Evolutionary conservation across 208 protist genomes (phyloP), one percentile per base, ranked within the genome.

Genomic region (Jaenimonas drosophilae): DNA sequence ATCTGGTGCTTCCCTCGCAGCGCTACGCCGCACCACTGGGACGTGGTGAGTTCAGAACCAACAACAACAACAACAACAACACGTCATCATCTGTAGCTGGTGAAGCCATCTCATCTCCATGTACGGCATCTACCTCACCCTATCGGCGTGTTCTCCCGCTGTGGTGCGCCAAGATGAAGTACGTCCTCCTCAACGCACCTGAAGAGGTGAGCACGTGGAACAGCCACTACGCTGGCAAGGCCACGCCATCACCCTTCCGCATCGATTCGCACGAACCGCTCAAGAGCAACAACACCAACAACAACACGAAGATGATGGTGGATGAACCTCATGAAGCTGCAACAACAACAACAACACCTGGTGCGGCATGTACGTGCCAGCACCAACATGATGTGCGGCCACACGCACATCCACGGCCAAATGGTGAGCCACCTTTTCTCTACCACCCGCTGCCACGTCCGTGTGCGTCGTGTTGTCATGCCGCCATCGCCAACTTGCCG

Each of bases 151-250:
- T 62, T 30, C 51, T 63, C 3, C 61, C 56, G 12, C 38, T 70
- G 41, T 37, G 57, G 4, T 50, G 66, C 38, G 41, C 54, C 12
- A 45, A 64, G 45, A 34, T 59, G 24, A 39, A 49, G 21, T 76
- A 71, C 38, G 58, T 68, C 36, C 54, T 50, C 3, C 54, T 46
- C 16, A 76, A 76, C 34, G 19, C 57, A 31, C 6, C 52, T 1
- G 30, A 16, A 4, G 28, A 53, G 24, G 37, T 49, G 42, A 40
- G 46, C n/a, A 40, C 26, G 39, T 76, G 69, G 69, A 30, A 53
- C 2, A 59, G 31, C 4, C 41, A n/a, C 1, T 71, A 71, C 49
- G 37, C 23, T 11, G 16, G 16, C 16, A 42, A 42, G 37, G 37
- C n/a, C n/a, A n/a, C n/a, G n/a, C n/a, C n/a, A n/a, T n/a, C n/a